phyloP scores from a whole-genome alignment of 2,329 filamentous ascomycete genomes.

The Fusarium tjaetaba region DNA sequence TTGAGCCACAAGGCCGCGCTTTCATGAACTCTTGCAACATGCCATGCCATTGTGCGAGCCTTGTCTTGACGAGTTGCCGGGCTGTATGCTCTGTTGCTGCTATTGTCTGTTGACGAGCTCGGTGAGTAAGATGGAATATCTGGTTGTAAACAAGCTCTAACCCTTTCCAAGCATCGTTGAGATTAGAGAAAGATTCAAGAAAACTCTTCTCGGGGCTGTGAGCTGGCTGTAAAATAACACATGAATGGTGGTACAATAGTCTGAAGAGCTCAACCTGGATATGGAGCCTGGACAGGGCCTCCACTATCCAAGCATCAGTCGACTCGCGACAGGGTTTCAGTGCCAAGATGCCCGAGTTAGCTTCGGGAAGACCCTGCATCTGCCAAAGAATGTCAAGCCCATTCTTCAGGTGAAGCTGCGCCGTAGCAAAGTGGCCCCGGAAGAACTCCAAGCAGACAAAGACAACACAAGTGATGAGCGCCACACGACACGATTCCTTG shows the following conservation, averaged over 20 bases:
- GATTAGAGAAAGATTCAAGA: slow-evolving; percentile 3
- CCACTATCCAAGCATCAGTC: slow-evolving; percentile 55
- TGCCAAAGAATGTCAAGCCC: slow-evolving; percentile 46
- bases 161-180: slow-evolving; percentile 35
- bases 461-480: slow-evolving; percentile 46
- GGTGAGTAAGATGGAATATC: slow-evolving; percentile 34
- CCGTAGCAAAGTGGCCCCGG: slow-evolving; percentile 31
- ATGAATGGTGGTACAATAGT: slow-evolving; percentile 27
- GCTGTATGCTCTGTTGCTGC: background rate
- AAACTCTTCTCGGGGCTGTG: background rate
- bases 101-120: slow-evolving; percentile 9
- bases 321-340: slow-evolving; percentile 35
- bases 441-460: slow-evolving; percentile 36
- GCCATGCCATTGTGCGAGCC: slow-evolving; percentile 36
- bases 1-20: slow-evolving; percentile 10
- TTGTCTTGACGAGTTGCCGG: slow-evolving; percentile 26
- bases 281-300: slow-evolving; percentile 51
- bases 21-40: slow-evolving; percentile 40
- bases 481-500: slow-evolving; percentile 48
- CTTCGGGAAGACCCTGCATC: slow-evolving; percentile 49
- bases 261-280: slow-evolving; percentile 43
- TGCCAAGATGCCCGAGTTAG: slow-evolving; percentile 36
- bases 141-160: slow-evolving; percentile 34
- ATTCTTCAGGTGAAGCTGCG: slow-evolving; percentile 31
- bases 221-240: slow-evolving; percentile 12